phyloP scores from a whole-genome alignment of 2,329 filamentous ascomycete species.

The Knufia fluminis region DNA sequence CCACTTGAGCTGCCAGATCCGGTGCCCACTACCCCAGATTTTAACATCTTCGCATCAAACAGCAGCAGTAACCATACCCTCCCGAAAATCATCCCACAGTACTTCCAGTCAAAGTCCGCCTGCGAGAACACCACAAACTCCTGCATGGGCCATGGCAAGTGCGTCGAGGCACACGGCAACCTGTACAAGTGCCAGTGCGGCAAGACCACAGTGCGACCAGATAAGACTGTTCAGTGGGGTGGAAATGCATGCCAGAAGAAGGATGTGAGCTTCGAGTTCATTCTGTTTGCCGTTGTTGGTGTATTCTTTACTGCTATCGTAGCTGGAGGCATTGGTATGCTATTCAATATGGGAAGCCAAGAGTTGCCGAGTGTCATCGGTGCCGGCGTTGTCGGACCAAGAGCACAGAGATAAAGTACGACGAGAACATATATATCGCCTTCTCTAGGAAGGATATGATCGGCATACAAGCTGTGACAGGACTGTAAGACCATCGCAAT shows the following conservation, averaged over 20 bases:
- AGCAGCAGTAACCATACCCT: conserved; percentile 28
- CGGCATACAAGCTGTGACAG: no score
- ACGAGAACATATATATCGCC: no score
- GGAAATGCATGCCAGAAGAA: conserved; percentile 83
- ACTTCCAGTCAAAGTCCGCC: conserved; percentile 60
- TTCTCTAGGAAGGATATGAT: no score
- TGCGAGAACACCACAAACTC: conserved; percentile 63
- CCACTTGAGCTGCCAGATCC: conserved; percentile 27
- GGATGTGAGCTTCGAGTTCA: conserved; percentile 82
- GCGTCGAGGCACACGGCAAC: conserved; percentile 55
- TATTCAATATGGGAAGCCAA: conserved; percentile 77
- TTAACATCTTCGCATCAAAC: conserved; percentile 28
- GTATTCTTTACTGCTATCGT: conserved; percentile 61
- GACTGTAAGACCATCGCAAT: no score
- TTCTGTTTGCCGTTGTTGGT: conserved; percentile 69
- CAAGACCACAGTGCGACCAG: conserved; percentile 43
- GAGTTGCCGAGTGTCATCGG: conserved; percentile 89
- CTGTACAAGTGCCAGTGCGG: conserved; percentile 77
- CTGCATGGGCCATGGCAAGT: conserved; percentile 75
- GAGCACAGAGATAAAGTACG: conserved; percentile 35
- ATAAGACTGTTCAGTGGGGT: conserved; percentile 63
- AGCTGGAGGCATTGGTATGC: conserved; percentile 61
- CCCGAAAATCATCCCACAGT: conserved; percentile 52
- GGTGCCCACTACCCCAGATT: conserved; percentile 24
- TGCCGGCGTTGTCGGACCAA: conserved; percentile 76